Evolutionary conservation across 2,329 filamentous ascomycete genomes (phyloP).

Genomic region (Exophiala oligosperma): DNA sequence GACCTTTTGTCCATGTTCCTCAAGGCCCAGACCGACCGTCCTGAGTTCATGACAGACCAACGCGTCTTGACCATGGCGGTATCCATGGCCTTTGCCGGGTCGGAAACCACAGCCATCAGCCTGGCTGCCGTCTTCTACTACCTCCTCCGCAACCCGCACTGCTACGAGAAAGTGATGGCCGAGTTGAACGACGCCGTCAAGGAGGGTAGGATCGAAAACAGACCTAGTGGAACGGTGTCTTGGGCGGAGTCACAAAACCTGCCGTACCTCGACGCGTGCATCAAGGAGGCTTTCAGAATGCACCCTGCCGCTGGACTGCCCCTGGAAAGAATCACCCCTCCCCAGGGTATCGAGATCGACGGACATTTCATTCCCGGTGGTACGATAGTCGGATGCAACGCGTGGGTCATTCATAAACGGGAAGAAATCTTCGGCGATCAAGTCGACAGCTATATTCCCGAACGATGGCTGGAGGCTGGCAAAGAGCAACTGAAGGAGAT

Average conservation of each 20-base stretch:
- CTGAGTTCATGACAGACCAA: conserved; percentile 33
- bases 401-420: conserved; percentile 72
- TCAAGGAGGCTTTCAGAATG: conserved; percentile 76
- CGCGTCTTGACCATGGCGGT: conserved; percentile 33
- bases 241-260: conserved; percentile 65
- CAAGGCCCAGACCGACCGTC: conserved; percentile 27
- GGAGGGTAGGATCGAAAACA: conserved; percentile 20
- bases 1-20: conserved; percentile 31
- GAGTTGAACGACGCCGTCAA: conserved; percentile 27
- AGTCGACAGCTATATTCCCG: conserved; percentile 65
- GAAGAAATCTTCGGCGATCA: conserved; percentile 68
- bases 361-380: conserved; percentile 68
- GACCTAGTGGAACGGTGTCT: conserved; percentile 18
- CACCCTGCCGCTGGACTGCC: conserved; percentile 73
- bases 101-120: conserved; percentile 76
- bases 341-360: conserved; percentile 61
- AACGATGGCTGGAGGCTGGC: conserved; percentile 64
- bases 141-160: conserved; percentile 62
- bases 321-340: conserved; percentile 71
- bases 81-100: conserved; percentile 60
- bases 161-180: conserved; percentile 25
- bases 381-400: conserved; percentile 72
- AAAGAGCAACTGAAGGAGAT: conserved; percentile 48
- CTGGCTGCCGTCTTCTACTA: conserved; percentile 73
- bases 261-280: conserved; percentile 72